Base-by-base conservation (phyloP, 139 green algal species). In the Zygnema cylindricum region DNA sequence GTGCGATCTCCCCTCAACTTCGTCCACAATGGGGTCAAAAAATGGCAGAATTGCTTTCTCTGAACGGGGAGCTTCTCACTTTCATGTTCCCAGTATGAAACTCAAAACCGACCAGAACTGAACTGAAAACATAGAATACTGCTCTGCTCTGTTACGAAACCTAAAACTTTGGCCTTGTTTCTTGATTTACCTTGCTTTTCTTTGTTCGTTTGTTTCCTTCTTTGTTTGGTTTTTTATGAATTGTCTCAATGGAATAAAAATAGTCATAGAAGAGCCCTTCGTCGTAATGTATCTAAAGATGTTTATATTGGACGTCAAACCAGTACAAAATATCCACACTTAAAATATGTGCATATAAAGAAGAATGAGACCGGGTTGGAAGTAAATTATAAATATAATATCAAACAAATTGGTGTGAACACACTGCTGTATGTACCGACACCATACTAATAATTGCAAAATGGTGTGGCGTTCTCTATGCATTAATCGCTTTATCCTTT, bases 1-100 rank as follows among this genome's bases (percentile, higher is more conserved):
- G 85, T 38, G 85, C 85, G 11, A 49, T 90, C n/a, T 1, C 71
- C 2, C 85, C 85, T 2, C 36, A n/a, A 2, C 41, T 87, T 32
- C 30, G 85, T 22, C 25, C 22, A 22, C 36, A 79, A 16, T 90
- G 85, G 85, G 85, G 76, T 0, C n/a, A 39, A 38, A 88, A 88
- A 57, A 78, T 55, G n/a, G 77, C 85, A 0, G 42, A 78, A 76
- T 43, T 90, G n/a, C 57, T 90, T 32, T 32, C 76, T 49, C 16
- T 43, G 25, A 1, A 33, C 2, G 85, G 85, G 25, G n/a, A 54
- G 2, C 76, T 90, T 3, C 43, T 79, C 41, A 86, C 85, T 7
- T 43, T 90, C 43, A 78, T 87, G 35, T 90, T 87, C 32, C 85
- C 85, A 23, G 84, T 89, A 77, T 43, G 54, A 7, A 42, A 41